Evolutionary conservation across 768 basidiomycete genomes (phyloP).

Genomic region (Kwoniella bestiolae): DNA sequence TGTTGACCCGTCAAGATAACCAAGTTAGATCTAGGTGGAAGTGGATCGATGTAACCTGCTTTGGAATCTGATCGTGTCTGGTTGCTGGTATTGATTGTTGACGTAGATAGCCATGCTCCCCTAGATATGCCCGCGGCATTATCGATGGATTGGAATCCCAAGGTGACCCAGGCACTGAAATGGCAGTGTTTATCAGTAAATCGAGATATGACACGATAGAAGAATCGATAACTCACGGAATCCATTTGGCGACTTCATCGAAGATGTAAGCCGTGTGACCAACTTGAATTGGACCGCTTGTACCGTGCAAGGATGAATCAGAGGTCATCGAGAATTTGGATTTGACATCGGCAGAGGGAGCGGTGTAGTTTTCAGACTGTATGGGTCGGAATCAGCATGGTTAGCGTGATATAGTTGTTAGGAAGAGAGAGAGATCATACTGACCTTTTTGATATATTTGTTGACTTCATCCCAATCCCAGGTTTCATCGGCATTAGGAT

Average conservation of each 20-base stretch:
- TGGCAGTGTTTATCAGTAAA: slow-evolving; percentile 37
- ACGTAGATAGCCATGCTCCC: slow-evolving; percentile 62
- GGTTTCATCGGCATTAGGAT: slow-evolving; percentile 42
- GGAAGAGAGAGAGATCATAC: slow-evolving; percentile 26
- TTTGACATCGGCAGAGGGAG: slow-evolving; percentile 61
- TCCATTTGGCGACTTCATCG: slow-evolving; percentile 66
- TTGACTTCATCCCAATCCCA: slow-evolving; percentile 53
- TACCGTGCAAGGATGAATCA: slow-evolving; percentile 62
- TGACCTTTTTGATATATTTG: slow-evolving; percentile 54
- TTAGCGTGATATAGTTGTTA: slow-evolving; percentile 67
- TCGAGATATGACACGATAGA: slow-evolving; percentile 34
- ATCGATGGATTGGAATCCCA: slow-evolving; percentile 52
- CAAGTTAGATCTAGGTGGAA: slow-evolving; percentile 68
- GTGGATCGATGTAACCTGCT: slow-evolving; percentile 69
- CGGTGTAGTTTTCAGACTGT: slow-evolving; percentile 65
- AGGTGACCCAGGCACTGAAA: slow-evolving; percentile 48
- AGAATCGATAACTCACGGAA: slow-evolving; percentile 52
- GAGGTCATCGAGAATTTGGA: slow-evolving; percentile 61
- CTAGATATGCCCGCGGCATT: slow-evolving; percentile 59
- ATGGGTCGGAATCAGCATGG: slow-evolving; percentile 59
- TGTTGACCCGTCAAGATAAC: slow-evolving; percentile 68
- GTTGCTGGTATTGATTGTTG: slow-evolving; percentile 68
- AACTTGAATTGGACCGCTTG: slow-evolving; percentile 63
- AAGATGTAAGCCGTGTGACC: slow-evolving; percentile 61
- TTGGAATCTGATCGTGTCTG: slow-evolving; percentile 71